Conservation (phyloP, 1,284 basidiomycete species). For the Apiotrichum brassicae region DNA sequence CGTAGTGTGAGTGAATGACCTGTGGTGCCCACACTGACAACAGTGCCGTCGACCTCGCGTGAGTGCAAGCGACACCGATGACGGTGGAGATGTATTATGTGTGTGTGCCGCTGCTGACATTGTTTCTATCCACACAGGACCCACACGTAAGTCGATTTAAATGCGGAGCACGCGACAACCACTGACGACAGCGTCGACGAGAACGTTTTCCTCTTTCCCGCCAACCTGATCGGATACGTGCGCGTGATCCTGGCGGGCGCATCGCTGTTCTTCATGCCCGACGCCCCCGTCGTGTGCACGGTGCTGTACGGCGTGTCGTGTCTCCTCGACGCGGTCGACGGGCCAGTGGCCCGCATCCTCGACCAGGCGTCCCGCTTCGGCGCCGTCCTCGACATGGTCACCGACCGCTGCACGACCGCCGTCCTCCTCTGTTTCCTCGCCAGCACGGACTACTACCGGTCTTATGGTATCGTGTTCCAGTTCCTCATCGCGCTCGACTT, state of each 20-base stretch:
- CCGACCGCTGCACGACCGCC: slow-evolving; percentile 96
- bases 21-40: slow-evolving; percentile 5
- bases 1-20: slow-evolving; percentile 40
- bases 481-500: slow-evolving; percentile 96
- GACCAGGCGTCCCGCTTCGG: slow-evolving; percentile 94
- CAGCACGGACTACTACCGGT: slow-evolving; percentile 64
- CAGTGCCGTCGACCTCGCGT: slow-evolving; percentile 45
- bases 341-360: slow-evolving; percentile 81
- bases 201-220: slow-evolving; percentile 92
- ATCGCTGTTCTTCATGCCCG: slow-evolving; percentile 88
- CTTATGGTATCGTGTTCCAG: slow-evolving; percentile 79
- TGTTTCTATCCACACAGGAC: slow-evolving; percentile 29
- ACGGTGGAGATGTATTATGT: too few relatives aligned
- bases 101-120: too few relatives aligned
- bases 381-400: slow-evolving; percentile 98
- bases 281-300: slow-evolving; percentile 88
- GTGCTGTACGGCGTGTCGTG: slow-evolving; percentile 87
- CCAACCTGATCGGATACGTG: slow-evolving; percentile 93
- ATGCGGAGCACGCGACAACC: too few relatives aligned
- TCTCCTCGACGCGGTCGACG: slow-evolving; percentile 91
- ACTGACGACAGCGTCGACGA: slow-evolving; percentile 49
- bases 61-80: too few relatives aligned
- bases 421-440: slow-evolving; percentile 92
- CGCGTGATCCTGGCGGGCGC: slow-evolving; percentile 85
- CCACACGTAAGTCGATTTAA: slow-evolving; percentile 39